Conservation (phyloP, 1,284 basidiomycete genomes). For the Pseudozyma hubeiensis region DNA sequence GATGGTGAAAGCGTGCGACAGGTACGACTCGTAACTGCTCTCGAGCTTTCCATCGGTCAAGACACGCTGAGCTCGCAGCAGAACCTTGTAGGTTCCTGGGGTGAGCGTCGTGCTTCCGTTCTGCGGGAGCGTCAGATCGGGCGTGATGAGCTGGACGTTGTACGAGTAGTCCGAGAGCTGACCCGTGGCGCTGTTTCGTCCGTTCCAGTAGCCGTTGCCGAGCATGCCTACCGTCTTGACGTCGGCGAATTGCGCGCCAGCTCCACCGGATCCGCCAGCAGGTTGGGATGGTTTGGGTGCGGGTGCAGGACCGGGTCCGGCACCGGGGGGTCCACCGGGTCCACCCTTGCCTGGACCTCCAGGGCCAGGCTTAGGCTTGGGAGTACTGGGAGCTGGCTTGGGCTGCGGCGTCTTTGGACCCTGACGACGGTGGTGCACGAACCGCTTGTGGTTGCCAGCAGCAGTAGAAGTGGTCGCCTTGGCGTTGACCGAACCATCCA, state of each 20-base stretch:
- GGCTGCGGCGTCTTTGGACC: conserved; percentile 18
- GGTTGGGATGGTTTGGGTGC: neutral
- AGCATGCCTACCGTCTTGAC: conserved; percentile 44
- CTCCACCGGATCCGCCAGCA: neutral
- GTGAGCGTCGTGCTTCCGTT: conserved; percentile 70
- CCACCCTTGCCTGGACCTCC: conserved; percentile 7
- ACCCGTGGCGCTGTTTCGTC: conserved; percentile 43
- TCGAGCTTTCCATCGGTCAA: conserved; percentile 74
- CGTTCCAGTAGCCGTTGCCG: conserved; percentile 33
- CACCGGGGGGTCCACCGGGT: conserved; percentile 1
- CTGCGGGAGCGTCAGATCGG: conserved; percentile 30
- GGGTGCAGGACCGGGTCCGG: conserved; percentile 6
- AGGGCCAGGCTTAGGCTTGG: conserved; percentile 7
- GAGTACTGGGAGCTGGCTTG: conserved; percentile 5
- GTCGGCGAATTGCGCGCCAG: conserved; percentile 25
- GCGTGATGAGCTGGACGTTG: conserved; percentile 29
- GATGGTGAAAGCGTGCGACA: conserved; percentile 51
- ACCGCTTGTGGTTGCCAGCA: conserved; percentile 32
- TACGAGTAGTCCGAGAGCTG: conserved; percentile 40
- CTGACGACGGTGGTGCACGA: conserved; percentile 38
- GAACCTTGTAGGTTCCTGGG: conserved; percentile 75
- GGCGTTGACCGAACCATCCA: conserved; percentile 20
- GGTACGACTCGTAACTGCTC: conserved; percentile 75
- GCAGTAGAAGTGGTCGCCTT: conserved; percentile 7
- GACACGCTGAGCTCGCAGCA: conserved; percentile 75